Conservation (phyloP, 805 yeast genomes). For the Sungouiella thailandica region DNA sequence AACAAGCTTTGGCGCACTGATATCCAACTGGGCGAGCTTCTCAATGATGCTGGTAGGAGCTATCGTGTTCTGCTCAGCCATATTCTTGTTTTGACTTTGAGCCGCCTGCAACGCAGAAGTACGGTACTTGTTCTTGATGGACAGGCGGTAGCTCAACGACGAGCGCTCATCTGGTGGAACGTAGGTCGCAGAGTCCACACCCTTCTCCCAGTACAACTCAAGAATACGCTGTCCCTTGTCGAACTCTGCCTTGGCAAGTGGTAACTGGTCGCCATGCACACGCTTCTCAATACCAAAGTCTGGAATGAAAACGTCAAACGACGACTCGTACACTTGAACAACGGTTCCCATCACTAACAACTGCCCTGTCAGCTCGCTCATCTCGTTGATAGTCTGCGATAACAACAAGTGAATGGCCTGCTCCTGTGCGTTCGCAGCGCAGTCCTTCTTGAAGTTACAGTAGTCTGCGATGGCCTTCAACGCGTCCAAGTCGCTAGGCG, state of each 20-base stretch:
- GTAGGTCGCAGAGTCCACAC: conserved; percentile 87
- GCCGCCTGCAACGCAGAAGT: conserved; percentile 73
- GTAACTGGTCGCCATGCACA: conserved; percentile 96
- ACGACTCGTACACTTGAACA: conserved; percentile 89
- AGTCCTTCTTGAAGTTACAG: conserved; percentile 92
- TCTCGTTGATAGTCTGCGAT: conserved; percentile 76
- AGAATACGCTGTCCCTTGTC: conserved; percentile 61
- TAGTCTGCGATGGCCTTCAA: conserved; percentile 82
- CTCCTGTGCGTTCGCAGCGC: conserved; percentile 89
- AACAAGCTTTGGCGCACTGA: conserved; percentile 43
- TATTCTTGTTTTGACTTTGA: conserved; percentile 40
- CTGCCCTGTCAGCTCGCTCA: conserved; percentile 72
- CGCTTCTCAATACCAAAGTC: conserved; percentile 93
- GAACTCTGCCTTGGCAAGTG: conserved; percentile 87
- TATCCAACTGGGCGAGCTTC: conserved; percentile 46
- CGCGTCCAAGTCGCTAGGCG: conserved; percentile 49
- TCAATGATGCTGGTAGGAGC: conserved; percentile 41
- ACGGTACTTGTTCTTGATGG: conserved; percentile 73
- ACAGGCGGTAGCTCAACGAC: conserved; percentile 67
- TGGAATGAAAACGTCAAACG: conserved; percentile 89
- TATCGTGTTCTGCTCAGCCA: conserved; percentile 23
- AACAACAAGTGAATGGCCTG: conserved; percentile 86
- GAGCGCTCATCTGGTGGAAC: conserved; percentile 87
- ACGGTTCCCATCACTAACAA: conserved; percentile 81
- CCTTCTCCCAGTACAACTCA: conserved; percentile 88